Conservation (phyloP, 2,329 filamentous ascomycete species). For the Colletotrichum cereale region DNA sequence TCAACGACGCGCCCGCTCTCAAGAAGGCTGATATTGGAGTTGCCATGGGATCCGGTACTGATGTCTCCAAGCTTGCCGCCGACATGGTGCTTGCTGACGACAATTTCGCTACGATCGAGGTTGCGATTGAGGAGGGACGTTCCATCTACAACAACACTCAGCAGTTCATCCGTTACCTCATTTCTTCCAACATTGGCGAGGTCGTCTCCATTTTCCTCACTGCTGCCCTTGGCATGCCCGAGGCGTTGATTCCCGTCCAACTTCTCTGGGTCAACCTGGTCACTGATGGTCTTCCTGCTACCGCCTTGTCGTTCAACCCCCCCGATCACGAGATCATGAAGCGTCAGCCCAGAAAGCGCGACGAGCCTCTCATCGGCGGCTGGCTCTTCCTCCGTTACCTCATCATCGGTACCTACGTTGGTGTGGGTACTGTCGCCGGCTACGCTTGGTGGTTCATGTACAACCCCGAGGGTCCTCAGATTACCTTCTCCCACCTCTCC, state of each 20-base stretch:
- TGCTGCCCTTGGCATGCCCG: constrained; percentile 95
- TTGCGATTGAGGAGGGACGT: constrained; percentile 95
- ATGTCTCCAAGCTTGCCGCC: constrained; percentile 94
- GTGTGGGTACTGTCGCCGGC: constrained; percentile 92
- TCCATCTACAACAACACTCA: constrained; percentile 99
- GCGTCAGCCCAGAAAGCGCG: constrained; percentile 88
- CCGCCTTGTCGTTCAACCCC: constrained; percentile 97
- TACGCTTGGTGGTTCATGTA: constrained; percentile 99
- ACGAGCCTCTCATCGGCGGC: constrained; percentile 90
- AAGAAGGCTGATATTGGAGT: constrained; percentile 99
- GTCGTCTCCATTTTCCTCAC: constrained; percentile 99
- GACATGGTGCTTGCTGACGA: constrained; percentile 99
- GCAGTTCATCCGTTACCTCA: constrained; percentile 98
- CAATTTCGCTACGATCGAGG: constrained; percentile 98
- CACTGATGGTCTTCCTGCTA: constrained; percentile 95
- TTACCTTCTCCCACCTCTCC: constrained; percentile 87
- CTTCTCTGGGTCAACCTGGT: constrained; percentile 99
- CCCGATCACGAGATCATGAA: constrained; percentile 99
- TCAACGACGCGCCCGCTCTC: constrained; percentile 96
- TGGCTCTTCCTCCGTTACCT: constrained; percentile 99
- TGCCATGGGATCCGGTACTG: constrained; percentile 97
- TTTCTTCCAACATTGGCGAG: constrained; percentile 99
- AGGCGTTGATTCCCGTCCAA: constrained; percentile 96
- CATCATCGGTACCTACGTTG: constrained; percentile 95
- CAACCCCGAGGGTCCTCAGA: constrained; percentile 89